phyloP scores from a whole-genome alignment of 148 eudicot species.

The Chenopodium berlandieri region DNA sequence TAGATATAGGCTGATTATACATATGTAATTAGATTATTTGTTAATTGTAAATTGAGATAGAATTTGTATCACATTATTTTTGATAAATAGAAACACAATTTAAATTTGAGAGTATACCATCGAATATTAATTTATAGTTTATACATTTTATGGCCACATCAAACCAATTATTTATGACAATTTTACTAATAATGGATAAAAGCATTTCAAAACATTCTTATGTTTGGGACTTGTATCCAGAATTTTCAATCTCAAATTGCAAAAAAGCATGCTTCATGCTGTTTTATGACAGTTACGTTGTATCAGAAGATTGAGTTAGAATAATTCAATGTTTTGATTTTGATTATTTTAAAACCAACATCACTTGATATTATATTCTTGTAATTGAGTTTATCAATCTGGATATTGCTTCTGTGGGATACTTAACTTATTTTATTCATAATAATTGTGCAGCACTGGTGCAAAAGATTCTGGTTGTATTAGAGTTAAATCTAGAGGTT shows the following conservation, averaged over 20 bases:
- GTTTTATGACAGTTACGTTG: slow-evolving; percentile 18
- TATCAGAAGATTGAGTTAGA: not conserved
- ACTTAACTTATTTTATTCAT: not conserved
- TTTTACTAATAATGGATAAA: not conserved
- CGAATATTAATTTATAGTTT: too few relatives aligned
- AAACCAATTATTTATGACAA: not conserved
- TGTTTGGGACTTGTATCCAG: not conserved
- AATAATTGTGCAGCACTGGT: not conserved
- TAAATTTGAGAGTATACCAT: too few relatives aligned
- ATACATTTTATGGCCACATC: not conserved
- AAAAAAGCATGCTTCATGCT: slow-evolving; percentile 32
- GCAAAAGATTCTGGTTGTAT: not conserved
- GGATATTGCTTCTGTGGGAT: not conserved
- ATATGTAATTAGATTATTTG: too few relatives aligned
- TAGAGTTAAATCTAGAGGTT: not conserved
- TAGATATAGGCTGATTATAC: too few relatives aligned
- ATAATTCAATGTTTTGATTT: not conserved
- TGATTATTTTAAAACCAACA: not conserved
- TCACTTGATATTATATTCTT: not conserved
- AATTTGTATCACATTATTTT: too few relatives aligned
- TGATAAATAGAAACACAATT: too few relatives aligned
- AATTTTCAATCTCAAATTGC: slow-evolving; percentile 9
- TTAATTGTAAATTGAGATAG: too few relatives aligned
- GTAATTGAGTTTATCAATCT: not conserved
- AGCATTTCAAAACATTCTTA: not conserved